Evolutionary conservation across 768 basidiomycete species (phyloP), one percentile per base, ranked within the genome.

Genomic region (Gautieria morchelliformis): DNA sequence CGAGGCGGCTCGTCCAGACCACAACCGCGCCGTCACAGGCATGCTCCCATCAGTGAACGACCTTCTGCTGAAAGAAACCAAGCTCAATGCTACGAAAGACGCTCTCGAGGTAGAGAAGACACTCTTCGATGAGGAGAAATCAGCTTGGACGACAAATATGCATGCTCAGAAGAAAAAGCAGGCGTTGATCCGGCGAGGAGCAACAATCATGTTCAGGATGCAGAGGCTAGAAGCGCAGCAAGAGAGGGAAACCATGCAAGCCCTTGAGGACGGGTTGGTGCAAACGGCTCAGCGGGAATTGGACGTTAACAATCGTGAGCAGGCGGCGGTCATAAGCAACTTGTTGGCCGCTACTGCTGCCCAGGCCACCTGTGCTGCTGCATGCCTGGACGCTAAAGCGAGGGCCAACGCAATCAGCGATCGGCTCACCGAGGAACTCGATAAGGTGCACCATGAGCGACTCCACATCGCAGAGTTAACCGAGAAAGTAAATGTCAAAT

Each of bases 181-280:
- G 42, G 17, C 20, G 1, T 22, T 44, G n/a, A 44, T 44, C 42
- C 17, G 42, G 42, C 42, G 14, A 44, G 42, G 42, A 44, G 42
- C 42, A n/a, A 44, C 42, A n/a, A 22, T 44, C 42, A n/a, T 44
- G 20, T 44, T 44, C 42, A 44, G 20, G 42, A 22, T 17, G 20
- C 17, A 44, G 4, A 44, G 42, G 42, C 8, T 44, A 22, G 42
- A 44, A 44, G 42, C 42, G n/a, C 42, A n/a, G 42, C 17, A 19
- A 44, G 42, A 44, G 71, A 71, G 59, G 74, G 72, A 33, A 30
- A 11, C 1, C 48, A 33, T 33, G 11, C 14, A 49, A 9, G 48
- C 22, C 6, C 48, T 49, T 17, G 48, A 49, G 27, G n/a, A 27
- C n/a, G 48, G 27, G 22, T 24, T 49, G 27, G 5, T 27, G 27